phyloP scores from a whole-genome alignment of 352 stramenopile species.

The Pythium aquatile region DNA sequence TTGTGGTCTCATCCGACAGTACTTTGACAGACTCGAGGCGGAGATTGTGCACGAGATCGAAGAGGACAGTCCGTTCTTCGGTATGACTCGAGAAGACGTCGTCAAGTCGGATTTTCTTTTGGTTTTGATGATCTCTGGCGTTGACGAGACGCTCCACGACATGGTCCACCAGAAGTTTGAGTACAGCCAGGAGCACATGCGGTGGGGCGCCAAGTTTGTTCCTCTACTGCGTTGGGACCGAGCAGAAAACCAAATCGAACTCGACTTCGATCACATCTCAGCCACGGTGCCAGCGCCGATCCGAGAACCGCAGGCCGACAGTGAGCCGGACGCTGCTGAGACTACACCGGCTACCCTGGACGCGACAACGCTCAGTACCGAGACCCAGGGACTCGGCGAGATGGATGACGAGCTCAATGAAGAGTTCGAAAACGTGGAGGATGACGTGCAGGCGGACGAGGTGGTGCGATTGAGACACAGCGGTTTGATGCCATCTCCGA shows the following conservation, averaged over 20 bases:
- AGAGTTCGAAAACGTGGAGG: slow-evolving; percentile 9
- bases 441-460: neutral
- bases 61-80: slow-evolving; percentile 42
- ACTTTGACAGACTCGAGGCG: slow-evolving; percentile 38
- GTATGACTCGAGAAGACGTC: slow-evolving; percentile 34
- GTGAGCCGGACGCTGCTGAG: neutral
- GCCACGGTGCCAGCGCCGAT: slow-evolving; percentile 22
- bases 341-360: neutral
- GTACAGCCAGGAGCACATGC: slow-evolving; percentile 41
- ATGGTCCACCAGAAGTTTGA: slow-evolving; percentile 54
- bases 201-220: slow-evolving; percentile 42
- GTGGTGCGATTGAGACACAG: neutral
- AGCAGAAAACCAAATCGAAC: slow-evolving; percentile 28
- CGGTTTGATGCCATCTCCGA: neutral
- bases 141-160: slow-evolving; percentile 64
- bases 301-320: neutral
- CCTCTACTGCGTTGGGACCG: slow-evolving; percentile 42
- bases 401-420: slow-evolving; percentile 8
- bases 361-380: slow-evolving; percentile 3
- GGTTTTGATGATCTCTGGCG: slow-evolving; percentile 51
- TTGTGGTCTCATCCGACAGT: slow-evolving; percentile 1
- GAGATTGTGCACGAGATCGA: slow-evolving; percentile 54
- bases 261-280: slow-evolving; percentile 54
- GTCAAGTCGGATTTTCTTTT: slow-evolving; percentile 46
- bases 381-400: slow-evolving; percentile 16